Evolutionary conservation across 2,329 filamentous ascomycete species (phyloP), one percentile per base, ranked within the genome.

Genomic region (Pseudogymnoascus sp.): DNA sequence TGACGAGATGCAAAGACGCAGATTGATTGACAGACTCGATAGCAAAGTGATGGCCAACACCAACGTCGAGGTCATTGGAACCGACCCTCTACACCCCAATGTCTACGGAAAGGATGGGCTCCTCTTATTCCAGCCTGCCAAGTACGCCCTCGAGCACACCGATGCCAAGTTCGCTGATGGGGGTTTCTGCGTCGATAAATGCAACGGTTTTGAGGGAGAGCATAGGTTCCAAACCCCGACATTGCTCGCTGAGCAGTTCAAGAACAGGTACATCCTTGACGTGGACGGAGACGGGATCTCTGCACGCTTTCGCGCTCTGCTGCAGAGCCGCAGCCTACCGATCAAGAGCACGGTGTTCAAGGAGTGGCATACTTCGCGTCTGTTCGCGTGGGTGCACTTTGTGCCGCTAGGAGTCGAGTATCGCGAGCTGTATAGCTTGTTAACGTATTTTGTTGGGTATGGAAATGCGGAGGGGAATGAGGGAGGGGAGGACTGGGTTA

Each of bases 351-450:
- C 89, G 0, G 77, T 93, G 21, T 94, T 87, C 75, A 80, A 83
- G 18, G 90, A 94, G 72, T 94, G 89, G 90, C 89, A 92, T 69
- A 89, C 92, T 71, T 82, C 81, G 48, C 80, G 89, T 2, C 77
- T 93, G 1, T 77, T 90, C 1, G 80, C 88, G 0, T 94, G 90
- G 89, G 84, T 85, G 69, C 90, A 94, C 73, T 93, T 90, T 68
- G 86, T 92, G 1, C 90, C 90, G 13, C 86, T 93, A 81, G 87
- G 92, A 70, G 88, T 83, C 69, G 82, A 85, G 1, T 92, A 87
- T 68, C 76, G 82, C 36, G 90, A 92, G 67, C 81, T 88, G 68
- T 92, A 86, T 64, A 85, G 83, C 45, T 85, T 90, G 61, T 80
- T 91, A 79, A 84, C 88, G 62, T 92, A 90, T 69, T 91, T 92